phyloP scores from a whole-genome alignment of 2,329 filamentous ascomycete species.

The Penicillium sp. region DNA sequence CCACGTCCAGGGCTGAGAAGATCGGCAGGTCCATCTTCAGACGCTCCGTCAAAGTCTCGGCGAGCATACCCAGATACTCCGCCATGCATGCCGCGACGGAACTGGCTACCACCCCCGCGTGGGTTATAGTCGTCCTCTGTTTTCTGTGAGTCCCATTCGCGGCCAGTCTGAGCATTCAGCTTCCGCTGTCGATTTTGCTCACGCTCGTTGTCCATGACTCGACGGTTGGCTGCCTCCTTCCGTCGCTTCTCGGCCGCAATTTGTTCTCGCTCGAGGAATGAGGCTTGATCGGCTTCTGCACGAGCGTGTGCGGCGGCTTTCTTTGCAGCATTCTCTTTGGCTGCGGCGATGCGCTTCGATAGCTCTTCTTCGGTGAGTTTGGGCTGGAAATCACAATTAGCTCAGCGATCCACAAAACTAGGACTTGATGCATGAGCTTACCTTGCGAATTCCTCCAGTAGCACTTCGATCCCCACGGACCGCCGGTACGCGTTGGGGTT shows the following conservation, averaged over 20 bases:
- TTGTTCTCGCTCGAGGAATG: constrained; percentile 68
- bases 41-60: constrained; percentile 37
- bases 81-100: constrained; percentile 59
- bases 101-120: constrained; percentile 51
- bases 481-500: constrained; percentile 48
- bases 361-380: constrained; percentile 71
- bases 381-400: constrained; percentile 50
- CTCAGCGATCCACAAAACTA: not conserved
- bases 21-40: constrained; percentile 32
- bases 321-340: constrained; percentile 66
- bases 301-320: constrained; percentile 66
- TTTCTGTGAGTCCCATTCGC: constrained; percentile 70
- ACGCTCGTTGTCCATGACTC: constrained; percentile 67
- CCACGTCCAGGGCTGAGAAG: constrained; percentile 39
- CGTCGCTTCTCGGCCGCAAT: constrained; percentile 61
- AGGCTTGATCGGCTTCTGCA: constrained; percentile 71
- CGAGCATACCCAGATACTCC: constrained; percentile 51
- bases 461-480: constrained; percentile 62
- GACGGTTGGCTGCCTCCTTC: constrained; percentile 58
- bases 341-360: constrained; percentile 64
- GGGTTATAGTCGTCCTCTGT: constrained; percentile 60
- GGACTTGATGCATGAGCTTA: constrained; percentile 26
- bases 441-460: constrained; percentile 59
- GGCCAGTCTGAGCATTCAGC: constrained; percentile 61
- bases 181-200: constrained; percentile 67